A percentile compares a stretch with the other conserved stretches of the same genome.
Evolutionary conservation across 2,329 filamentous ascomycete genomes (phyloP).

Genomic region (Talaromyces marneffei): DNA sequence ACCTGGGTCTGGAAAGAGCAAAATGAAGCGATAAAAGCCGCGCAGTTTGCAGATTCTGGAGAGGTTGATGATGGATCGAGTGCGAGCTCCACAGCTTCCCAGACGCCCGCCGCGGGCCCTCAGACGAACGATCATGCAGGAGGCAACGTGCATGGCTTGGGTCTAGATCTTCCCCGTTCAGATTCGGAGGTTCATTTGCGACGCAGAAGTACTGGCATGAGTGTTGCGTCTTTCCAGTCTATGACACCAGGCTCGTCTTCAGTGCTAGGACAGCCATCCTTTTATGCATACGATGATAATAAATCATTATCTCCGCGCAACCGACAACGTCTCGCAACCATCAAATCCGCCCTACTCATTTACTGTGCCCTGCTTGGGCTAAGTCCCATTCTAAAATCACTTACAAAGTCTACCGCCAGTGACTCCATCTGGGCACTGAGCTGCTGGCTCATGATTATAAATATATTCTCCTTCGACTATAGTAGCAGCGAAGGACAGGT

Average conservation of each 20-base stretch:
- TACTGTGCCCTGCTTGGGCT: constrained; percentile 88
- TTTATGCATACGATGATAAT: constrained; percentile 18
- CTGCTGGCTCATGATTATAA: constrained; percentile 86
- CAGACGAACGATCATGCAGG: constrained; percentile 26
- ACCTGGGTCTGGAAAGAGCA: constrained; percentile 75
- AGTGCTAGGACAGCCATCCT: constrained; percentile 20
- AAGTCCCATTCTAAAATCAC: constrained; percentile 89
- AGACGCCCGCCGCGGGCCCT: constrained; percentile 23
- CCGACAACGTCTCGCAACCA: constrained; percentile 65
- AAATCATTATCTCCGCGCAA: constrained; percentile 46
- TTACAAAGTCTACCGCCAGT: constrained; percentile 85
- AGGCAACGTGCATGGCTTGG: constrained; percentile 37
- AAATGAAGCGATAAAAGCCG: constrained; percentile 37
- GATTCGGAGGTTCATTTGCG: constrained; percentile 29
- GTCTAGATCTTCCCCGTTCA: constrained; percentile 36
- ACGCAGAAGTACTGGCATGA: constrained; percentile 24
- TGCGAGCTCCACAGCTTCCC: constrained; percentile 31
- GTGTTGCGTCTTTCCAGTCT: constrained; percentile 50
- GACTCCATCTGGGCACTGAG: constrained; percentile 98
- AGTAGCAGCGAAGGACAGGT: constrained; percentile 51
- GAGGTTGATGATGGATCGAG: constrained; percentile 38
- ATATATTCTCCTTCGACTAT: constrained; percentile 98
- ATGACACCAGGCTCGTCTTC: constrained; percentile 23
- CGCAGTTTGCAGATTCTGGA: constrained; percentile 23
- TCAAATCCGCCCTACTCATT: constrained; percentile 88